A percentile compares a stretch with the other conserved stretches of the same genome.
Conservation (phyloP, 2,329 filamentous ascomycete genomes). For the Blastomyces gilchristii region DNA sequence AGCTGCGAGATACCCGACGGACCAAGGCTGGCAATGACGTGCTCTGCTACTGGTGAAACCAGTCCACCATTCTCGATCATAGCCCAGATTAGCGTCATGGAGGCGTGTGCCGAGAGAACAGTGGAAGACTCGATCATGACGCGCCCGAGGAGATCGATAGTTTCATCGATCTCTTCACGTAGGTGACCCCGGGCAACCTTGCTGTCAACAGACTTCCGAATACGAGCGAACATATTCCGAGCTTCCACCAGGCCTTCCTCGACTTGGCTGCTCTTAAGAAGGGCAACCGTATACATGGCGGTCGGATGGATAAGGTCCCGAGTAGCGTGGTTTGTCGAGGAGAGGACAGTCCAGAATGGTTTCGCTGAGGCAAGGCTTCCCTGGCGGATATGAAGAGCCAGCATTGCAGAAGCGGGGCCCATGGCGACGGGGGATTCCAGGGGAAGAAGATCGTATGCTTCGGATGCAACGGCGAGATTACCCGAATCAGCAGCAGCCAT, state of each 20-base stretch:
- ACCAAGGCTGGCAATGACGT: conserved; percentile 51
- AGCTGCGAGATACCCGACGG: conserved; percentile 50
- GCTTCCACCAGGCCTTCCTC: conserved; percentile 71
- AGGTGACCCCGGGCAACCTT: conserved; percentile 44
- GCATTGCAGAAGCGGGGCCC: conserved; percentile 61
- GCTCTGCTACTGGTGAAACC: conserved; percentile 49
- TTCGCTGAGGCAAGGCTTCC: conserved; percentile 69
- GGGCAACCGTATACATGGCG: conserved; percentile 78
- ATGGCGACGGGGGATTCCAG: conserved; percentile 43
- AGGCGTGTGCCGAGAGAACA: conserved; percentile 44
- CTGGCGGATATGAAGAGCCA: conserved; percentile 75
- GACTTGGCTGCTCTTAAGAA: conserved; percentile 76
- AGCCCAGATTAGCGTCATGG: conserved; percentile 50
- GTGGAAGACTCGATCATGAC: conserved; percentile 46
- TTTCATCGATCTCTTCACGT: conserved; percentile 77
- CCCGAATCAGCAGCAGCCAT: conserved; percentile 70
- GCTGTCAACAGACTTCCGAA: conserved; percentile 52
- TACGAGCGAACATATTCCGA: conserved; percentile 76
- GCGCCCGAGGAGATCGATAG: conserved; percentile 57
- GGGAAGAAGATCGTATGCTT: conserved; percentile 53
- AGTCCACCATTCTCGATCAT: conserved; percentile 58
- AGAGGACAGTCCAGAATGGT: conserved; percentile 69
- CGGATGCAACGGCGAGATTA: conserved; percentile 56
- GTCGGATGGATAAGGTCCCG: conserved; percentile 71
- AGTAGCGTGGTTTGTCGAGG: conserved; percentile 46